phyloP scores from a whole-genome alignment of 495 filamentous ascomycete genomes.

The Podospora conica region DNA sequence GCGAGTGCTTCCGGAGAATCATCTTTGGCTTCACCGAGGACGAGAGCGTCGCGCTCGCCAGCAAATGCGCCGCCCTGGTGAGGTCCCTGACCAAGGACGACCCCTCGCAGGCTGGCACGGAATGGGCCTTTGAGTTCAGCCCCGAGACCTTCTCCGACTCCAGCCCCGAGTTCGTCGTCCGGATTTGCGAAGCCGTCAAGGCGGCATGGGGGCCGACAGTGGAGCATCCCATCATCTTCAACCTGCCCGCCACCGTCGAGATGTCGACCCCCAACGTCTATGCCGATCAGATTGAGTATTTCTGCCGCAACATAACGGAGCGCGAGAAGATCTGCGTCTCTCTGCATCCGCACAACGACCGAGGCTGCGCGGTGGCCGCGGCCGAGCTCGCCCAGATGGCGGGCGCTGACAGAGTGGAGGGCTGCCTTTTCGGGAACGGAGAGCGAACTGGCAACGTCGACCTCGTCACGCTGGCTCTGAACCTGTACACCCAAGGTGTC shows the following conservation, averaged over 20 bases:
- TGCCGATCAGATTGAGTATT: slow-evolving; percentile 95
- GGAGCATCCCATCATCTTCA: slow-evolving; percentile 90
- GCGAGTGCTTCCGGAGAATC: slow-evolving; percentile 83
- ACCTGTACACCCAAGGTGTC: slow-evolving; percentile 94
- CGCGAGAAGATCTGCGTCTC: slow-evolving; percentile 78
- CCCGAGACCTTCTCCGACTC: slow-evolving; percentile 96
- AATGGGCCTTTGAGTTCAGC: slow-evolving; percentile 95
- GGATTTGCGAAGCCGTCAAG: slow-evolving; percentile 92
- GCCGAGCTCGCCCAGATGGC: slow-evolving; percentile 95
- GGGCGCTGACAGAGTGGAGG: slow-evolving; percentile 92
- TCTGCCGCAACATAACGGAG: slow-evolving; percentile 76
- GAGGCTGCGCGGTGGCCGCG: slow-evolving; percentile 77
- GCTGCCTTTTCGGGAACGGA: slow-evolving; percentile 92
- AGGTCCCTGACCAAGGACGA: slow-evolving; percentile 94
- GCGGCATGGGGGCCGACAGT: slow-evolving; percentile 83
- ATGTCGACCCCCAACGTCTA: slow-evolving; percentile 95
- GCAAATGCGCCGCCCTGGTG: slow-evolving; percentile 78
- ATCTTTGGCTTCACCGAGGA: slow-evolving; percentile 84
- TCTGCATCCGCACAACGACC: slow-evolving; percentile 90
- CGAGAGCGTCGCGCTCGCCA: slow-evolving; percentile 75
- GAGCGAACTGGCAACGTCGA: slow-evolving; percentile 96
- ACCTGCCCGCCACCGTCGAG: slow-evolving; percentile 94
- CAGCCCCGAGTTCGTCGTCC: slow-evolving; percentile 71
- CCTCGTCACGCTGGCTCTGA: slow-evolving; percentile 87
- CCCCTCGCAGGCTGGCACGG: slow-evolving; percentile 63